phyloP scores from a whole-genome alignment of 2,329 filamentous ascomycete genomes.

The Tetracladium maxilliforme region DNA sequence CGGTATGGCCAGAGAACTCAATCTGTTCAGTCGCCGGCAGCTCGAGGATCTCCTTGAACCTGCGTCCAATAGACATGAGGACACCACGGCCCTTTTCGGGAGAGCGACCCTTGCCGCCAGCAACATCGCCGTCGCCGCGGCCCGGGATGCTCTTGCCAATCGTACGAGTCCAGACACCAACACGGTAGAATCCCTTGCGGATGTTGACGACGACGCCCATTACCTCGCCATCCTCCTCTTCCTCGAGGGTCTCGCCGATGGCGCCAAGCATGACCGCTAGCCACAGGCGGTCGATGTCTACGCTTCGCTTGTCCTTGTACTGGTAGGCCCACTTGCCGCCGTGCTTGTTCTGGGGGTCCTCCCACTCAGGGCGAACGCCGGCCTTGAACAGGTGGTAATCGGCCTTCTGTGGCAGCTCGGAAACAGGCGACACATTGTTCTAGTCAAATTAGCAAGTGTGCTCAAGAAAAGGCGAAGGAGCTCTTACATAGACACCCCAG shows the following conservation, averaged over 20 bases:
- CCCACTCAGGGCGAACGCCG: conserved; percentile 94
- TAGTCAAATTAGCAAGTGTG: conserved; percentile 20
- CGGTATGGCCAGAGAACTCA: conserved; percentile 94
- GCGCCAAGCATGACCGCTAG: conserved; percentile 92
- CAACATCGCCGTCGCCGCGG: conserved; percentile 57
- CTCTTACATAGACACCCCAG: conserved; percentile 94
- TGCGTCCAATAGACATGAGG: conserved; percentile 68
- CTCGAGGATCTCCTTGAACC: conserved; percentile 86
- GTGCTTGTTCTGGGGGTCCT: conserved; percentile 97
- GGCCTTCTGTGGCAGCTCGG: conserved; percentile 90
- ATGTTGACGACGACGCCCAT: conserved; percentile 99
- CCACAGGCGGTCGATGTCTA: conserved; percentile 93
- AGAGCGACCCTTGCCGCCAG: conserved; percentile 64
- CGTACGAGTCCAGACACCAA: conserved; percentile 93
- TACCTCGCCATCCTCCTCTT: conserved; percentile 78
- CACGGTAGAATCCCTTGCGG: conserved; percentile 93
- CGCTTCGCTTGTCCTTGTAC: conserved; percentile 87
- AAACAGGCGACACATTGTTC: conserved; percentile 98
- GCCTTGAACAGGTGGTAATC: conserved; percentile 99
- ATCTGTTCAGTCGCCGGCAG: conserved; percentile 63
- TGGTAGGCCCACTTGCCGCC: conserved; percentile 98
- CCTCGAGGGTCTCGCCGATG: conserved; percentile 95
- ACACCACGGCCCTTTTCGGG: conserved; percentile 74
- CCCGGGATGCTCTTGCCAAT: conserved; percentile 72
- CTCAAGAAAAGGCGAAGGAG: neutral